A percentile compares a stretch with the other conserved stretches of the same genome.
Evolutionary conservation across 768 basidiomycete genomes (phyloP).

Genomic region (Bullera alba): DNA sequence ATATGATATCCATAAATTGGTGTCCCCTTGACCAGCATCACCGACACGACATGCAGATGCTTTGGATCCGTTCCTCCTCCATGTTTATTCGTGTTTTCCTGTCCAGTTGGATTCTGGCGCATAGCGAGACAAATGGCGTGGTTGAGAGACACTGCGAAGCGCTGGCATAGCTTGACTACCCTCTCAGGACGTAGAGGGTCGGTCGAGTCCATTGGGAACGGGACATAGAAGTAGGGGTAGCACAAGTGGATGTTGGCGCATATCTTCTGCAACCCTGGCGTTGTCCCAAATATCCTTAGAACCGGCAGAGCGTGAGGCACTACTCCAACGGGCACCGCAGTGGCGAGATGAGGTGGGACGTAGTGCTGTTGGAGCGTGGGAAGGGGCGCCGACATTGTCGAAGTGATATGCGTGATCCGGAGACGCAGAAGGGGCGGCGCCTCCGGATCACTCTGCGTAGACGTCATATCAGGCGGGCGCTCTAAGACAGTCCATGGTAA

Average conservation of each 20-base stretch:
- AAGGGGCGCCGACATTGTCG: conserved; percentile 32
- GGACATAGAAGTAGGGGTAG: conserved; percentile 87
- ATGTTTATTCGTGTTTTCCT: conserved; percentile 48
- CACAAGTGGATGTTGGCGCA: conserved; percentile 73
- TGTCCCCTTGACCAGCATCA: conserved; percentile 84
- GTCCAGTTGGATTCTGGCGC: conserved; percentile 62
- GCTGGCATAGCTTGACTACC: conserved; percentile 65
- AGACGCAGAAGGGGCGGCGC: conserved; percentile 36
- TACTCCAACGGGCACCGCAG: conserved; percentile 34
- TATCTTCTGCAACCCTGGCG: conserved; percentile 66
- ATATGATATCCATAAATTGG: conserved; percentile 93
- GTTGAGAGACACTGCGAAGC: conserved; percentile 68
- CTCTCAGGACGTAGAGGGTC: conserved; percentile 42
- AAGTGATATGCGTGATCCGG: conserved; percentile 46
- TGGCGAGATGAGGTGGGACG: conserved; percentile 29
- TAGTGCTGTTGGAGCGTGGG: conserved; percentile 28
- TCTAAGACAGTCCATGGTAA: neutral
- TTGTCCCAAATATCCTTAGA: conserved; percentile 77
- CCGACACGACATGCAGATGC: conserved; percentile 54
- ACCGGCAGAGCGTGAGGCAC: conserved; percentile 64
- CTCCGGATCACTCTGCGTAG: conserved; percentile 11
- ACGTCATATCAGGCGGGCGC: neutral
- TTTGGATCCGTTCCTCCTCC: conserved; percentile 49
- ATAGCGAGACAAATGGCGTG: conserved; percentile 76
- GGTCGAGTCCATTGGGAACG: conserved; percentile 65